These are phyloP conservation scores for Amanita muscaria DNA, from an alignment of 768 basidiomycete genomes.

Conservation along the genomic window DNA sequence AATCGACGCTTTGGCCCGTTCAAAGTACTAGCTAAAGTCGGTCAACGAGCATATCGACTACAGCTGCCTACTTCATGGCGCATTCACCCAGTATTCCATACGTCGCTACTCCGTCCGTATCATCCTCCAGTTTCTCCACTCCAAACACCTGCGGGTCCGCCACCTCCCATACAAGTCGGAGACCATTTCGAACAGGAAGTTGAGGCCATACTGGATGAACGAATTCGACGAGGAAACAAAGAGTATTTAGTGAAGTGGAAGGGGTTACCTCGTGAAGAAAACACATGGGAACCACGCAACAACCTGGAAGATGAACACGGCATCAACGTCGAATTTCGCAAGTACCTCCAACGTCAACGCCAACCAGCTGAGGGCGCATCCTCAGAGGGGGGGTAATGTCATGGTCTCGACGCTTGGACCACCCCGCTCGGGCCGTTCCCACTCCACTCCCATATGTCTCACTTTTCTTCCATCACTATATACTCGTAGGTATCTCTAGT, in stretches of 20 bases:
- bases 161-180: not conserved
- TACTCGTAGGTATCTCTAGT: too few species aligned
- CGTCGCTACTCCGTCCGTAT: not conserved
- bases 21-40: not conserved
- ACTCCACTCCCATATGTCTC: too few species aligned
- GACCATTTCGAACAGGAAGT: not conserved
- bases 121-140: too few species aligned
- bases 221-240: not conserved
- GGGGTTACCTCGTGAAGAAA: not conserved
- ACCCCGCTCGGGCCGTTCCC: too few species aligned
- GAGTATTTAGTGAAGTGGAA: slow-evolving; percentile 2
- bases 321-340: too few species aligned
- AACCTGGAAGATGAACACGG: too few species aligned
- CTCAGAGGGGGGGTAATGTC: too few species aligned
- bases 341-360: too few species aligned
- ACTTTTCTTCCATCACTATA: too few species aligned
- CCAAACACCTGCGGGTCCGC: not conserved
- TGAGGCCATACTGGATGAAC: not conserved
- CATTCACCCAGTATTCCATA: not conserved
- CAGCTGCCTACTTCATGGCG: not conserved
- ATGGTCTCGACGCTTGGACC: too few species aligned
- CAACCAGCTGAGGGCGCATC: too few species aligned
- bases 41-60: not conserved
- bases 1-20: not conserved
- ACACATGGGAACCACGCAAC: too few species aligned